Base-by-base conservation (phyloP, 805 yeast genomes). In the Phaffomyces antillensis region DNA sequence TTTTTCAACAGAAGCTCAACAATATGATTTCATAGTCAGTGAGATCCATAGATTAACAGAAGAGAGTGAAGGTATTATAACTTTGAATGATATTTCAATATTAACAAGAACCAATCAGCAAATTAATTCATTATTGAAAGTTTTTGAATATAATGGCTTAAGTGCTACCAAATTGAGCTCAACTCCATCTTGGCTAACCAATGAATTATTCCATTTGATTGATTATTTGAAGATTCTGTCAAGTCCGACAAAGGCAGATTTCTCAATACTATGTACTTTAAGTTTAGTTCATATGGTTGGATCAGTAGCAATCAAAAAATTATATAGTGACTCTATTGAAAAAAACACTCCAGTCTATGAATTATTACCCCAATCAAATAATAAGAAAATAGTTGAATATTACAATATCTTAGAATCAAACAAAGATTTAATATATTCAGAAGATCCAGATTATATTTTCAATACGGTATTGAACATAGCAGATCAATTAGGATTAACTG, bases 21-120 rank as follows among this genome's bases (percentile, higher is more conserved):
- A 75, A 48, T 59, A 56, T 37, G 63, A 66, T 12, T 77, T 71
- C 51, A 64, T 77, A 3, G 64, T 63, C 25, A 43, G 56, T 18
- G 84, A 79, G 53, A 69, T 77, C 7, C 46, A 64, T 7, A 49
- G 76, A 33, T 48, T 78, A 7, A 58, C 71, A 0, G 50, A 62
- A 5, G 57, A 64, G 16, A 72, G 75, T 53, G 65, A 71, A 9
- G 76, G 75, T 0, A 44, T 56, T 4, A 59, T 77, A 16, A 60
- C 63, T 25, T 71, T 69, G 0, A 60, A 64, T 8, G 83, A 83
- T 55, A 68, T 82, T 54, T 73, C 77, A 0, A 60, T 83, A 4
- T 54, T 83, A 28, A 66, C 79, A 0, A 64, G 76, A 42, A 69
- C 83, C 0, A 82, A 83, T 53, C 60, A 60, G 15, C 78, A 76